Conservation (phyloP, 768 basidiomycete genomes). For the Trametopsis cervina region DNA sequence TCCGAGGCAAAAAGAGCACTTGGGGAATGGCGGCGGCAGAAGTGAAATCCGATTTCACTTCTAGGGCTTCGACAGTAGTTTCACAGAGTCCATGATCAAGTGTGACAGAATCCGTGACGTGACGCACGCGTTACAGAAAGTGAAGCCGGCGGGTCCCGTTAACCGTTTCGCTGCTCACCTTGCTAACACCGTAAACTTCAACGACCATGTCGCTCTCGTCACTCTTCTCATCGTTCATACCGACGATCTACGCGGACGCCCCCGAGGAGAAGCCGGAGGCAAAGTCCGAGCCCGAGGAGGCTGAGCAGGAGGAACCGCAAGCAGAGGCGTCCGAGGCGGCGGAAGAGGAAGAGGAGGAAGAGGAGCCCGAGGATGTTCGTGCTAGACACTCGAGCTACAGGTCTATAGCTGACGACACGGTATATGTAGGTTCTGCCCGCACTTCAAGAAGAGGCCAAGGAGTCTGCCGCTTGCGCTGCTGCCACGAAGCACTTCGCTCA, state of each 20-base stretch:
- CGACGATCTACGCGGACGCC: slow-evolving; percentile 34
- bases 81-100: too few species aligned
- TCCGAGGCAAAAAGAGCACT: too few species aligned
- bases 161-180: too few species aligned
- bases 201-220: slow-evolving; percentile 34
- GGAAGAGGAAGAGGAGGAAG: slow-evolving; percentile 42
- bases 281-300: slow-evolving; percentile 27
- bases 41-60: too few species aligned
- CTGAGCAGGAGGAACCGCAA: slow-evolving; percentile 24
- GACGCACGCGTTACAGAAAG: too few species aligned
- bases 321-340: slow-evolving; percentile 16
- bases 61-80: too few species aligned
- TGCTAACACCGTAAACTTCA: too few species aligned
- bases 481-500: slow-evolving; percentile 81
- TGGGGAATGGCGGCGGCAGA: too few species aligned
- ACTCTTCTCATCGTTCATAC: slow-evolving; percentile 37
- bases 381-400: not conserved
- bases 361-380: slow-evolving; percentile 81
- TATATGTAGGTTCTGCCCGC: slow-evolving; percentile 51
- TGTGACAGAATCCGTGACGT: too few species aligned
- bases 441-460: slow-evolving; percentile 71
- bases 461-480: slow-evolving; percentile 56
- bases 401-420: not conserved
- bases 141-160: not conserved
- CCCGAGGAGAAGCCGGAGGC: slow-evolving; percentile 32